Percentiles rank a stretch among this genome's conserved stretches.
Evolutionary conservation across 495 filamentous ascomycete genomes (phyloP).

Genomic region (Neurospora sp.): DNA sequence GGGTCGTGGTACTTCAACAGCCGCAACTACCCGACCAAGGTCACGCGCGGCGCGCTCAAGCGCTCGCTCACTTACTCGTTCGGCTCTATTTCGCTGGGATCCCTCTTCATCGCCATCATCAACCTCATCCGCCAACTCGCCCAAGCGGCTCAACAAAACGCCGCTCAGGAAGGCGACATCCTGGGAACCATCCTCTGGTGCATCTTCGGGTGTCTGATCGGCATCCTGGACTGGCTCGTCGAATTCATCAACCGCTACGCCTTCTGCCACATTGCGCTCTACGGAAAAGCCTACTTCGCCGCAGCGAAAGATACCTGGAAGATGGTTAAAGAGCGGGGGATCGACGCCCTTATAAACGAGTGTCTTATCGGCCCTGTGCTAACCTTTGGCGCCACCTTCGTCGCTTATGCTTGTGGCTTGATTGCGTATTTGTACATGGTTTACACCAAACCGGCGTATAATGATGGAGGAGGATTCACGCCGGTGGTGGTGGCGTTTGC

Average conservation of each 20-base stretch:
- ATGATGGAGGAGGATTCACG: slow-evolving; percentile 47
- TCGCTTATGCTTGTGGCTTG: slow-evolving; percentile 71
- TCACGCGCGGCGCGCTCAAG: slow-evolving; percentile 67
- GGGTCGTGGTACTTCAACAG: slow-evolving; percentile 86
- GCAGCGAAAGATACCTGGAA: slow-evolving; percentile 83
- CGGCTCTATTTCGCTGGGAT: slow-evolving; percentile 80
- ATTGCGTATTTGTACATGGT: slow-evolving; percentile 77
- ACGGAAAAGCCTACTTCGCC: slow-evolving; percentile 75
- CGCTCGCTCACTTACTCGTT: slow-evolving; percentile 82
- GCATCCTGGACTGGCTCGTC: slow-evolving; percentile 73
- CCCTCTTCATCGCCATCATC: slow-evolving; percentile 77
- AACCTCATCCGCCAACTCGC: slow-evolving; percentile 69
- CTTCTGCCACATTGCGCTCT: slow-evolving; percentile 84
- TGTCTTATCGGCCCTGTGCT: slow-evolving; percentile 84
- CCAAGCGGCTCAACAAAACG: slow-evolving; percentile 57
- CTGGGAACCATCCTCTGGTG: slow-evolving; percentile 58
- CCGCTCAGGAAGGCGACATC: slow-evolving; percentile 57
- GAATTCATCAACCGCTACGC: slow-evolving; percentile 75
- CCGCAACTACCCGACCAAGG: slow-evolving; percentile 58
- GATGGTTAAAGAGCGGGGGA: slow-evolving; percentile 84
- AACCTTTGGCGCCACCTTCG: slow-evolving; percentile 76
- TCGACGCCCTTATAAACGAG: slow-evolving; percentile 83
- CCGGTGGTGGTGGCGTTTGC: slow-evolving; percentile 69
- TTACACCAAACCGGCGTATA: slow-evolving; percentile 66
- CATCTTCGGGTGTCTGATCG: slow-evolving; percentile 62